Base-by-base conservation (phyloP, 768 basidiomycete genomes). In the Sporobolomyces roseus region DNA sequence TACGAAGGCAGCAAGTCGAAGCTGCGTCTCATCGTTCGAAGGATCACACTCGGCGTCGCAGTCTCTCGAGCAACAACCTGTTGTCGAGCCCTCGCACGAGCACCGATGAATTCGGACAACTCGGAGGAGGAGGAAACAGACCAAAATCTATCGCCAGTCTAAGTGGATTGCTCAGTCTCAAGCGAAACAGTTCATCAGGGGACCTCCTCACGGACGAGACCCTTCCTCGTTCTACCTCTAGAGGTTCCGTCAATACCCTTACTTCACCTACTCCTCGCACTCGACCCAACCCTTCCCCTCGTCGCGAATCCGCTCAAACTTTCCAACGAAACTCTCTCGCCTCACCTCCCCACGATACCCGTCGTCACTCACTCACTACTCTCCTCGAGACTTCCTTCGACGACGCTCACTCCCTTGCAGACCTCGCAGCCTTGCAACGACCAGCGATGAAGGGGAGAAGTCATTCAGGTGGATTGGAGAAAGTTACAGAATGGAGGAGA, bases 291-390 rank as follows among this genome's bases (percentile, higher is more conserved):
- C 56, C n/a, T 36, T 35, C 45, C 9, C 59, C 19, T 35, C 68
- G 33, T 19, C 27, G 36, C 12, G 59, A 13, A 53, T 35, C 2
- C 46, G 66, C n/a, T n/a, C n/a, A n/a, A n/a, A n/a, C n/a, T 35
- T 13, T 45, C 4, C 61, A 38, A 2, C 63, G 48, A 27, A 43
- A 45, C 9, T 30, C 48, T 27, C 52, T 48, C 51, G 33, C 65
- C 45, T 49, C 56, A 8, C 14, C 51, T 23, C 55, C 49, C 25
- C 49, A 9, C 32, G 16, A 32, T 29, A 16, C 30, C 9, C 68
- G 63, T 23, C 68, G 68, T 19, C 68, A 69, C 63, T 64, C 63
- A 25, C 63, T 69, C 51, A 63, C 63, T 13, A 69, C 68, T 4
- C 63, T 69, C 16, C 63, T 69, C 45, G 68, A 69, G 35, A 53